A percentile compares a stretch with the other conserved stretches of the same genome.
Conservation (phyloP, 805 yeast genomes). For the Cyberlindnera nakhonratchasimensis region DNA sequence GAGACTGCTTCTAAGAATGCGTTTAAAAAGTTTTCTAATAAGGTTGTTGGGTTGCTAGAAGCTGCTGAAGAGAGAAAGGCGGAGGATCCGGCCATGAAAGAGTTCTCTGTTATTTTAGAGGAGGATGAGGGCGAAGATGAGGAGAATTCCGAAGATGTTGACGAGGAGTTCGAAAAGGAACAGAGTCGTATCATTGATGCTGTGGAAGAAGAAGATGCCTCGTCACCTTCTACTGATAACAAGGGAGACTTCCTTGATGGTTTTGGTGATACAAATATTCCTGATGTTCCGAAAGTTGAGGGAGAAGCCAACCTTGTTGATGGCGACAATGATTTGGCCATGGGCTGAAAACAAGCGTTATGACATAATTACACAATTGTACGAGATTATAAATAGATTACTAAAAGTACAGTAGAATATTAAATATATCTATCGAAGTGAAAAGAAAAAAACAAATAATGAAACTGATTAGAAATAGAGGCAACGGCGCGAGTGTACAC, state of each 20-base stretch:
- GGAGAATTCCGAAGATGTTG: conserved; percentile 25
- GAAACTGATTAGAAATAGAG: neutral
- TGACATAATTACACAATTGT: too few relatives aligned
- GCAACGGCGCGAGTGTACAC: neutral
- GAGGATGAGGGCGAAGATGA: conserved; percentile 23
- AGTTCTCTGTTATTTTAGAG: conserved; percentile 27
- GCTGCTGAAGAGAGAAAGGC: conserved; percentile 21
- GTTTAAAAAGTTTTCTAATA: conserved; percentile 30
- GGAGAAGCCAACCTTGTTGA: conserved; percentile 8
- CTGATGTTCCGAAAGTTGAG: conserved; percentile 1
- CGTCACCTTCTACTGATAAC: neutral
- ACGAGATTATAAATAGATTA: too few relatives aligned
- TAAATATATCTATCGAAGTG: neutral
- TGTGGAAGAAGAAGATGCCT: conserved; percentile 9
- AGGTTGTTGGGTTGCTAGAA: conserved; percentile 20
- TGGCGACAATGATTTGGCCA: conserved; percentile 22
- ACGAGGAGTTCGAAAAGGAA: conserved; percentile 22
- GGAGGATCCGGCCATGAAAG: conserved; percentile 23
- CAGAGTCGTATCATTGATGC: conserved; percentile 16
- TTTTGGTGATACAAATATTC: conserved; percentile 1
- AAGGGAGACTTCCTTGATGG: conserved; percentile 5
- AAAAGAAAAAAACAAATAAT: neutral
- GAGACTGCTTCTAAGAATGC: conserved; percentile 36
- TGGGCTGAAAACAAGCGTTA: conserved; percentile 14
- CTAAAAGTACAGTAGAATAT: too few relatives aligned